Base-by-base conservation (phyloP, 108 stramenopile genomes). In the Stephanodiscus triporus region DNA sequence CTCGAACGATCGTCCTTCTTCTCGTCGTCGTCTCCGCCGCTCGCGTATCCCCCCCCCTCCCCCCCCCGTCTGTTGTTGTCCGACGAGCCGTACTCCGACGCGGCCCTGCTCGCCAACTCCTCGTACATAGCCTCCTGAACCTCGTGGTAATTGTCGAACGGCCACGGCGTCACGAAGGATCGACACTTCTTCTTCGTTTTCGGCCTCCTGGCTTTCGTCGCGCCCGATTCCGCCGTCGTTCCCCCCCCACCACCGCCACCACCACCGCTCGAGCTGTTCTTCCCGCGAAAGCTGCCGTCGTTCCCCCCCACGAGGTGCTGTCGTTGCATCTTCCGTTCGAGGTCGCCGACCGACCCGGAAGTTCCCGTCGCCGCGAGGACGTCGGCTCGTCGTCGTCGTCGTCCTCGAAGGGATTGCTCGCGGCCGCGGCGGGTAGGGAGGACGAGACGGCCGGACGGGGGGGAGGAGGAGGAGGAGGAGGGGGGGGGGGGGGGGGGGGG, bases 61-160 rank as follows among this genome's bases (percentile, higher is more conserved):
- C 38, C 34, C 58, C 50, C 78, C 86, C 56, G n/a, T n/a, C n/a
- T n/a, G 32, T n/a, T 43, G 51, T 22, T 22, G 13, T 57, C 56
- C 6, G 4, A 32, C 60, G 55, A 45, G 48, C 54, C 45, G 40
- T 70, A 67, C 11, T 72, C 71, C 17, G 66, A 63, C 6, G 78
- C 71, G 11, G 71, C 66, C 14, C 71, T 66, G 42, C 67, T 69
- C n/a, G 81, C 77, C 72, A 95, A 48, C 48, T 85, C 85, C 72
- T 88, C 85, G 68, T 95, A 95, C 66, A 83, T 81, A 37, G 75
- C 38, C 63, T 91, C 77, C 74, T 92, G 94, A 11, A 85, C 84
- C 48, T 86, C 71, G 64, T 95, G 91, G 78, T 89, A 95, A 66
- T 92, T 85, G 82, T 95, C 94, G 66, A 86, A 92, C 50, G 94